phyloP scores from a whole-genome alignment of 2,329 filamentous ascomycete genomes.

The Xylaria sp. region DNA sequence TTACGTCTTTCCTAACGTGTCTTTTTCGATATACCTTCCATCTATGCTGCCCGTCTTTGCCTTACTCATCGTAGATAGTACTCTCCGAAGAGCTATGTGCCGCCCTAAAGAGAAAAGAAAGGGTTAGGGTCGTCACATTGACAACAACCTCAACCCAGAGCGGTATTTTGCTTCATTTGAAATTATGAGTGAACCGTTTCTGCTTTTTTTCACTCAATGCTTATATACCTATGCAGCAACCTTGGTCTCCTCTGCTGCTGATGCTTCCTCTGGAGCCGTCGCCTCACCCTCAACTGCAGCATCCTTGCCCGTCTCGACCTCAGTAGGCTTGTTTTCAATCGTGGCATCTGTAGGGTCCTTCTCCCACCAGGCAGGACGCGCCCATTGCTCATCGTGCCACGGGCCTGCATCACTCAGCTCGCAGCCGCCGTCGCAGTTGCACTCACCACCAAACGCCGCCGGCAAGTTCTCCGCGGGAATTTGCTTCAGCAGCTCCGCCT shows the following conservation, averaged over 20 bases:
- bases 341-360: slow-evolving; percentile 55
- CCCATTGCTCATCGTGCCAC: slow-evolving; percentile 80
- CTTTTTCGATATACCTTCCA: slow-evolving; percentile 33
- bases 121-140: not conserved
- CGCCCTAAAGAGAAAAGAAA: not conserved
- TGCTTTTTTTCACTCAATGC: not conserved
- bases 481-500: slow-evolving; percentile 85
- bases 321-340: slow-evolving; percentile 48
- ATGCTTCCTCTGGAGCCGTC: slow-evolving; percentile 30
- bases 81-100: not conserved
- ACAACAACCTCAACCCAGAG: not conserved
- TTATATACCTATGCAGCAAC: slow-evolving; percentile 25
- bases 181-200: not conserved
- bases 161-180: slow-evolving; percentile 8
- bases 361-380: slow-evolving; percentile 73
- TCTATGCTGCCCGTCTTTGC: slow-evolving; percentile 25
- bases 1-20: slow-evolving; percentile 8
- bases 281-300: slow-evolving; percentile 44
- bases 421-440: slow-evolving; percentile 85
- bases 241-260: slow-evolving; percentile 29
- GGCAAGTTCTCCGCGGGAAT: slow-evolving; percentile 92
- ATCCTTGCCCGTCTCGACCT: slow-evolving; percentile 50
- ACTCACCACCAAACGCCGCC: slow-evolving; percentile 83
- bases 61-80: not conserved
- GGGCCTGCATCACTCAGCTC: slow-evolving; percentile 88